Evolutionary conservation across 768 basidiomycete genomes (phyloP).

Genomic region (Rhodotorula diobovata): DNA sequence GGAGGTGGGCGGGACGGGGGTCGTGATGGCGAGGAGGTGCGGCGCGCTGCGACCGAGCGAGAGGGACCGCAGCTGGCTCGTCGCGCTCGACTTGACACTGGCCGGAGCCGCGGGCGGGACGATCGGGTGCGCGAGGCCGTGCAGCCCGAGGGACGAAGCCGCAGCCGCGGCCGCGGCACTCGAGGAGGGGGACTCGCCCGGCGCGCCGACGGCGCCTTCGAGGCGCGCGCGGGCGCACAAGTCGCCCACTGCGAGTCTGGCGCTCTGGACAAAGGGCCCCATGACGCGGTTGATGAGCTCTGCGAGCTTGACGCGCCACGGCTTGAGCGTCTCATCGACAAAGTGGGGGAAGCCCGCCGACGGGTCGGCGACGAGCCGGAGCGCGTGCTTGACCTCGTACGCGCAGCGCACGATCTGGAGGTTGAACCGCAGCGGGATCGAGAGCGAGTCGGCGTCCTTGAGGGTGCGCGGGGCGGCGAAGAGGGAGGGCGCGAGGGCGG

Average conservation of each 20-base stretch:
- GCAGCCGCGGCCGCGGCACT: neutral
- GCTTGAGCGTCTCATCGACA: constrained; percentile 40
- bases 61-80: constrained; percentile 24
- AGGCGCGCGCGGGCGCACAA: constrained; percentile 2
- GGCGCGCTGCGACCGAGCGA: constrained; percentile 22
- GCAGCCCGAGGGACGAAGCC: constrained; percentile 10
- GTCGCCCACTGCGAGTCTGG: constrained; percentile 24
- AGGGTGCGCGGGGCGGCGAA: constrained; percentile 10
- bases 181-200: neutral
- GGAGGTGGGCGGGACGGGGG: neutral
- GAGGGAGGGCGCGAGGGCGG: neutral
- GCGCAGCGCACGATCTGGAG: constrained; percentile 42
- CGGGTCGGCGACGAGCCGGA: constrained; percentile 17
- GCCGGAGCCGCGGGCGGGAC: neutral
- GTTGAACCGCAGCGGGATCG: constrained; percentile 36
- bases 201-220: neutral
- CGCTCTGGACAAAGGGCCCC: constrained; percentile 37
- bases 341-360: constrained; percentile 31
- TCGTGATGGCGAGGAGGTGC: neutral
- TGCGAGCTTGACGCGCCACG: constrained; percentile 42
- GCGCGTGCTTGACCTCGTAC: constrained; percentile 33
- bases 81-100: constrained; percentile 3
- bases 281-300: constrained; percentile 39
- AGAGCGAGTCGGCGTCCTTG: constrained; percentile 35
- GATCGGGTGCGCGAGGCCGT: neutral